These are phyloP conservation scores for Skeletonema menzelii DNA, from an alignment of 108 stramenopile genomes.

Conservation along the genomic window DNA sequence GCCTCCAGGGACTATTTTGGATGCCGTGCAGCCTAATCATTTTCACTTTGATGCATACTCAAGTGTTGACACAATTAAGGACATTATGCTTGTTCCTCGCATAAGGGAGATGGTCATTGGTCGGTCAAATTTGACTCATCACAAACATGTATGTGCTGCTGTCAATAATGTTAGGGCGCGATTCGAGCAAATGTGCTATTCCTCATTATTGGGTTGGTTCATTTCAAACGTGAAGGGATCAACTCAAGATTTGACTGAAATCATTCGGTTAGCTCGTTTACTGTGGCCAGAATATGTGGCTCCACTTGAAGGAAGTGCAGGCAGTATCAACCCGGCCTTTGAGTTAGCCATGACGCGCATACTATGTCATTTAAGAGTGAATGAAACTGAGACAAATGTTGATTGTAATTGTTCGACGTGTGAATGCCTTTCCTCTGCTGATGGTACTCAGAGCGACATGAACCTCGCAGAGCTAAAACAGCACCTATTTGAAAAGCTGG, in stretches of 20 bases:
- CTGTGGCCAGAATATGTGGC: conserved; percentile 60
- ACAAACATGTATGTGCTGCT: conserved; percentile 7
- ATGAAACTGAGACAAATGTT: neutral
- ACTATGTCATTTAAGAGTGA: neutral
- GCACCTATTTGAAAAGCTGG: conserved; percentile 26
- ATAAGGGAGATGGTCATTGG: conserved; percentile 26
- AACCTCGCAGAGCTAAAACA: conserved; percentile 16
- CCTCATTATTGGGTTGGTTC: conserved; percentile 59
- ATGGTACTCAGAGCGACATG: neutral
- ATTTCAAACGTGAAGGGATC: conserved; percentile 48
- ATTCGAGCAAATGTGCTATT: conserved; percentile 24
- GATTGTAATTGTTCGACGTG: conserved; percentile 19
- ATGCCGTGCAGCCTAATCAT: conserved; percentile 47
- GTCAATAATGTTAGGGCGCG: neutral
- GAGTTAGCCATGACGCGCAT: conserved; percentile 15
- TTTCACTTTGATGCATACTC: conserved; percentile 58
- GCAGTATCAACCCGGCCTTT: neutral
- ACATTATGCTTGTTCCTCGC: conserved; percentile 36
- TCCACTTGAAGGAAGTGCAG: conserved; percentile 24
- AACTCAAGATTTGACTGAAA: conserved; percentile 63
- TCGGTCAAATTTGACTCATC: neutral
- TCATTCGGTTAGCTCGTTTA: conserved; percentile 52
- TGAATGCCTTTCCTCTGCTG: neutral
- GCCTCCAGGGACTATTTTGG: conserved; percentile 43
- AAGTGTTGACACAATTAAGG: conserved; percentile 26